Base-by-base conservation (phyloP, 805 yeast genomes). In the Kregervanrija delftensis region DNA sequence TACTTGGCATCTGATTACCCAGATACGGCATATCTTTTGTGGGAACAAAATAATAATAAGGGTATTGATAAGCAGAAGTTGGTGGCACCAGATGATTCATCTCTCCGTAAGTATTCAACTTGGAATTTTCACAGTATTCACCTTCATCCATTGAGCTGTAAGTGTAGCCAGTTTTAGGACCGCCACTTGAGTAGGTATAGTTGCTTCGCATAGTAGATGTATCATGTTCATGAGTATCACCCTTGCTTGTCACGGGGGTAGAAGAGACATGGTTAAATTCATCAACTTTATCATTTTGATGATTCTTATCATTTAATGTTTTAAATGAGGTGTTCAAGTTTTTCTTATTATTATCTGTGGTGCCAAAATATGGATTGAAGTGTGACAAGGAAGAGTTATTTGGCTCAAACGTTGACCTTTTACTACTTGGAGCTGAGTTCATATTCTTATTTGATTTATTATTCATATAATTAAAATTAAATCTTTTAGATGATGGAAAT, bases 11-110 rank as follows among this genome's bases (percentile, higher is more conserved):
- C 16, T 44, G 51, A 10, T 32, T 22, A 31, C 38, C 41, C 22
- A 47, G 37, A 33, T 46, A 49, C 8, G 51, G 53, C 35, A 55
- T 46, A 15, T 59, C 63, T 36, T 59, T 60, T 10, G 60, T 40
- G 33, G 63, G 65, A 32, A 57, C 50, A 35, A 59, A 50, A 43
- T 61, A 61, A 33, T 59, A 59, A 32, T 54, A 59, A 3, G 63
- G 64, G 14, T 54, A 47, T 13, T 53, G 61, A 28, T 49, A 50
- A 16, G 41, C 41, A 47, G 49, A 50, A 22, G 4, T 22, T 42
- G 30, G 43, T 15, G 10, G 30, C 17, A n/a, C 35, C 34, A 32
- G 33, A 10, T 31, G 36, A 15, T 39, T 33, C 14, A 31, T 35
- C 10, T 16, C 38, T 8, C 36, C 30, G 8, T 30, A 32, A 39